Evolutionary conservation across 495 filamentous ascomycete genomes (phyloP).

Genomic region (Xylaria flabelliformis): DNA sequence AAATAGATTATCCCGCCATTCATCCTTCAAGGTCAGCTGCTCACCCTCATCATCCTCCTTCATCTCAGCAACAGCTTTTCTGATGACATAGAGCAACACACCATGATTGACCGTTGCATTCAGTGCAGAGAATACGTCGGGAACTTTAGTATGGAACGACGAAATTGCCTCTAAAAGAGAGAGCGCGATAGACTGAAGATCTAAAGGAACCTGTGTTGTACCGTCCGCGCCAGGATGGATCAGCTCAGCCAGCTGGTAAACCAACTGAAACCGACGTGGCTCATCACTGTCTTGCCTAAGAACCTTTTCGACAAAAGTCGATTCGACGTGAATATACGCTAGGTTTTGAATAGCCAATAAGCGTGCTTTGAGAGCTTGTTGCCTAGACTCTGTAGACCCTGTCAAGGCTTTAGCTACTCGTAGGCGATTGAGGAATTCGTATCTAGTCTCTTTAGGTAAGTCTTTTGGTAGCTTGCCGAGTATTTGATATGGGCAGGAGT

Average conservation of each 20-base stretch:
- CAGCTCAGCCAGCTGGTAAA: constrained; percentile 90
- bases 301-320: constrained; percentile 80
- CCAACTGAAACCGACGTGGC: constrained; percentile 84
- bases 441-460: constrained; percentile 74
- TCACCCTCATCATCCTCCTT: constrained; percentile 63
- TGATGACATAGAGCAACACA: constrained; percentile 89
- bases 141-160: constrained; percentile 74
- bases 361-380: constrained; percentile 79
- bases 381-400: constrained; percentile 67
- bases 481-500: constrained; percentile 69
- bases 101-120: constrained; percentile 96
- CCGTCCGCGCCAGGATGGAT: constrained; percentile 77
- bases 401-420: constrained; percentile 80
- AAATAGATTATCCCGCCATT: constrained; percentile 90
- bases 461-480: constrained; percentile 67
- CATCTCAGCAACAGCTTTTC: constrained; percentile 86
- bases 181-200: constrained; percentile 83
- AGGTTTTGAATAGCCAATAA: constrained; percentile 90
- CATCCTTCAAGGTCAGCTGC: constrained; percentile 67
- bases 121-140: constrained; percentile 84
- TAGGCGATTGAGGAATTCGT: constrained; percentile 84
- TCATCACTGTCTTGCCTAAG: constrained; percentile 89
- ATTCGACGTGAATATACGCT: constrained; percentile 84
- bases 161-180: constrained; percentile 80
- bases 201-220: constrained; percentile 68